Percentiles rank a stretch among this genome's conserved stretches.
These are phyloP conservation scores for Debaryomyces castellii DNA, from an alignment of 805 yeast genomes.

Conservation along the genomic window DNA sequence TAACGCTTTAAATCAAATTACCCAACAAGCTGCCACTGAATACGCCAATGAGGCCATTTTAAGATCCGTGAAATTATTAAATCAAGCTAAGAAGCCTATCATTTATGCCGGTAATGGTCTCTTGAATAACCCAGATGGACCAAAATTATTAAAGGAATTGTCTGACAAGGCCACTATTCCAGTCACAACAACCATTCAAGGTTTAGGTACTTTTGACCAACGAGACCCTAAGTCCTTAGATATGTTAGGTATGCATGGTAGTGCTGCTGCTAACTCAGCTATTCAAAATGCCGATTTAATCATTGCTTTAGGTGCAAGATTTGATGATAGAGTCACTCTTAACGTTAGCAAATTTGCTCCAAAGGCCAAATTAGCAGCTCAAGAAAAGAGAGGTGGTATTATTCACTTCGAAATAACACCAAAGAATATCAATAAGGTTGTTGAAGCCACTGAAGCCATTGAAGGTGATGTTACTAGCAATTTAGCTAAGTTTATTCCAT, in stretches of 20 bases:
- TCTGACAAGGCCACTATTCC: conserved; percentile 92
- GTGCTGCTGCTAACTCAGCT: conserved; percentile 91
- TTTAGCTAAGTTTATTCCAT: conserved; percentile 70
- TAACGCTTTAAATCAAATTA: conserved; percentile 65
- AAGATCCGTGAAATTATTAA: conserved; percentile 76
- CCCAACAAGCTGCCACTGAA: conserved; percentile 67
- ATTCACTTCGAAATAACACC: conserved; percentile 95
- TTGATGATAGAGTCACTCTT: conserved; percentile 97
- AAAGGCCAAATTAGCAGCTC: conserved; percentile 84
- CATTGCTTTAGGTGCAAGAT: conserved; percentile 93
- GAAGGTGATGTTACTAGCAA: conserved; percentile 93
- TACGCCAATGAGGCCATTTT: conserved; percentile 72
- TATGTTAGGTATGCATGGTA: conserved; percentile 99
- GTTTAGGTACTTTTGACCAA: conserved; percentile 93
- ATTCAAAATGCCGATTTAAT: conserved; percentile 92
- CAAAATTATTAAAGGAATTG: conserved; percentile 72
- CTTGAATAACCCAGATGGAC: conserved; percentile 76
- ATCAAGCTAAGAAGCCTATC: conserved; percentile 82
- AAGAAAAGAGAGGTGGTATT: conserved; percentile 90
- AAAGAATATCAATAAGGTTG: conserved; percentile 96
- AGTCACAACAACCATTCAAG: conserved; percentile 94
- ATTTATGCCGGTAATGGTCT: conserved; percentile 93
- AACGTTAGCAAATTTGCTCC: conserved; percentile 88
- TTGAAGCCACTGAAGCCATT: conserved; percentile 91
- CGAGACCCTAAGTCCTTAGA: conserved; percentile 85